These are phyloP conservation scores for Penicillium sclerotigenum DNA, from an alignment of 2,329 filamentous ascomycete genomes.

Conservation along the genomic window DNA sequence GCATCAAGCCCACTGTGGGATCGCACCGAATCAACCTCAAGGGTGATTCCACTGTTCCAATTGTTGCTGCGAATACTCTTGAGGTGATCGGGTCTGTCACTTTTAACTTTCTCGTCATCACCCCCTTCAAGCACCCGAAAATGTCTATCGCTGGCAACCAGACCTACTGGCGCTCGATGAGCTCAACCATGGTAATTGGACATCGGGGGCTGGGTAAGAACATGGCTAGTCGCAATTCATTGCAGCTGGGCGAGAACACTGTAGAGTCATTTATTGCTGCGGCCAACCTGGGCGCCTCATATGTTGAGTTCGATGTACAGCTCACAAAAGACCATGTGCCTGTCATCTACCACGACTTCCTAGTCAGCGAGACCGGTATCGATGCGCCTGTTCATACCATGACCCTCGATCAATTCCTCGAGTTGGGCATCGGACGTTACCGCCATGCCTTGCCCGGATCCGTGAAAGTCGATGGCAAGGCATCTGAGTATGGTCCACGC, in stretches of 20 bases:
- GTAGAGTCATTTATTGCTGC: conserved; percentile 93
- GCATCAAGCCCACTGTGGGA: conserved; percentile 77
- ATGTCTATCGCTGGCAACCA: conserved; percentile 88
- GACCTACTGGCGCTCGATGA: conserved; percentile 94
- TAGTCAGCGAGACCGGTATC: conserved; percentile 95
- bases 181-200: conserved; percentile 78
- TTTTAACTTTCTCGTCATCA: conserved; percentile 95
- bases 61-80: conserved; percentile 74
- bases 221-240: conserved; percentile 71
- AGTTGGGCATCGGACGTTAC: conserved; percentile 63
- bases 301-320: conserved; percentile 81
- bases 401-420: conserved; percentile 86
- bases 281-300: conserved; percentile 79
- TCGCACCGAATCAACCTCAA: conserved; percentile 86
- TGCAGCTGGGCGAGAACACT: conserved; percentile 96
- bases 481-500: conserved; percentile 24
- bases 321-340: conserved; percentile 98
- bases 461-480: conserved; percentile 14
- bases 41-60: conserved; percentile 87
- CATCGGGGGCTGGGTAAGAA: conserved; percentile 86
- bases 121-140: conserved; percentile 87
- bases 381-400: conserved; percentile 94
- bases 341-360: conserved; percentile 97
- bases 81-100: conserved; percentile 93
- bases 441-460: conserved; percentile 41